phyloP scores from a whole-genome alignment of 164 flowering plant species.

The Vitis riparia region DNA sequence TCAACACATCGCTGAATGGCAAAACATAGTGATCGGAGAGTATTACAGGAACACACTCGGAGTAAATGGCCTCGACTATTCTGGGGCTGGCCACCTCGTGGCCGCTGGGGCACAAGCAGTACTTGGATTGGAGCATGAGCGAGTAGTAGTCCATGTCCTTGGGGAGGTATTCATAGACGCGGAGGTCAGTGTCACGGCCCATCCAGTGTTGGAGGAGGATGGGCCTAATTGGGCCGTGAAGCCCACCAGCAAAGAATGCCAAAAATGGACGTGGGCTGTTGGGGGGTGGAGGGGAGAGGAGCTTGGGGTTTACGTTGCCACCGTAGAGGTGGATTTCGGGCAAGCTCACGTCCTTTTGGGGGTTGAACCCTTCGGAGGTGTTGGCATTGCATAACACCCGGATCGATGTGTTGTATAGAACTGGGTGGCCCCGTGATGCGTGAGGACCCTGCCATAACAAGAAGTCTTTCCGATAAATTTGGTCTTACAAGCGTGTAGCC shows the following conservation, averaged over 20 bases:
- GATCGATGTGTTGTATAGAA: constrained; percentile 66
- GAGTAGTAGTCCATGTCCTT: constrained; percentile 46
- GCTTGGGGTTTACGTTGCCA: constrained; percentile 36
- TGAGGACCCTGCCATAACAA: constrained; percentile 51
- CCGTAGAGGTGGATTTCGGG: constrained; percentile 60
- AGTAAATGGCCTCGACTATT: constrained; percentile 65
- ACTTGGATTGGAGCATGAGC: constrained; percentile 55
- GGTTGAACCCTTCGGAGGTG: constrained; percentile 78
- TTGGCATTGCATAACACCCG: constrained; percentile 86
- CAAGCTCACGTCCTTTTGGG: constrained; percentile 63
- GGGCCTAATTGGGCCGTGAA: constrained; percentile 65
- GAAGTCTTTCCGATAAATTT: too few species aligned
- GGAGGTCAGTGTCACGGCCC: constrained; percentile 46
- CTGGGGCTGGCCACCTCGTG: constrained; percentile 87
- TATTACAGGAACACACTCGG: constrained; percentile 74
- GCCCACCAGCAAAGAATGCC: constrained; percentile 82
- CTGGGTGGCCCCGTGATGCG: constrained; percentile 40
- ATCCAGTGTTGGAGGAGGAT: constrained; percentile 66
- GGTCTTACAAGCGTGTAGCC: too few species aligned
- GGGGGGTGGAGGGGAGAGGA: constrained; percentile 36
- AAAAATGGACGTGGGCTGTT: constrained; percentile 37
- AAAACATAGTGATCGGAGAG: constrained; percentile 55
- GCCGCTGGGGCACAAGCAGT: constrained; percentile 84
- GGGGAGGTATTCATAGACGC: constrained; percentile 60
- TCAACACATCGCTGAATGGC: constrained; percentile 76